Evolutionary conservation across 257 asterid genomes (phyloP).

Genomic region (Agastache rugosa): DNA sequence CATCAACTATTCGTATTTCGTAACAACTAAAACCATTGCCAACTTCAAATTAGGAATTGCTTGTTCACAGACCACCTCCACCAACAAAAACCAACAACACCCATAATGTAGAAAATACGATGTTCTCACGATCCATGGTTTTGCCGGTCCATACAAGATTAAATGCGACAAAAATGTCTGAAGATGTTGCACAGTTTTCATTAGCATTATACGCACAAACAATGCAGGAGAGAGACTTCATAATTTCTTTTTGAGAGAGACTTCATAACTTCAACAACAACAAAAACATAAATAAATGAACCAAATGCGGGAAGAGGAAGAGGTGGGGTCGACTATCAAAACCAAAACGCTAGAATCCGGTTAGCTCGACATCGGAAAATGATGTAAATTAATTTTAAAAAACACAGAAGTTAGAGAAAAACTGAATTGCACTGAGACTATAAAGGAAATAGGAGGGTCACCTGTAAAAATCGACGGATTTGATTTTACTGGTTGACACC

Average conservation of each 20-base stretch:
- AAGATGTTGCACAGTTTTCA: not conserved
- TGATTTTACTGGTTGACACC: conserved; percentile 56
- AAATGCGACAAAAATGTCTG: not conserved
- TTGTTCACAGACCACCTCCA: conserved; percentile 28
- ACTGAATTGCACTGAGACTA: conserved; percentile 1
- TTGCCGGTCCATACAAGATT: conserved; percentile 3
- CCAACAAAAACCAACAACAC: conserved; percentile 13
- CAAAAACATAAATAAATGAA: not conserved
- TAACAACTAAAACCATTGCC: conserved; percentile 1
- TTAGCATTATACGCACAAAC: conserved; percentile 3
- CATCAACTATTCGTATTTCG: conserved; percentile 1
- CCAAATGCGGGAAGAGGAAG: conserved; percentile 11
- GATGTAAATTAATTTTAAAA: not conserved
- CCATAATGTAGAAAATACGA: not conserved
- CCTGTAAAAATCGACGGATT: conserved; percentile 65
- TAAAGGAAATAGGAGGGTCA: conserved; percentile 12
- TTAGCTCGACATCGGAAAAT: conserved; percentile 16
- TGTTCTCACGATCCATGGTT: not conserved
- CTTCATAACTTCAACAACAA: not conserved
- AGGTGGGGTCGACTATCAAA: not conserved
- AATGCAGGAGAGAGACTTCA: not conserved
- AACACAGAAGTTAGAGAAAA: not conserved
- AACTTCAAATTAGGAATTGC: conserved; percentile 4
- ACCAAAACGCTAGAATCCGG: conserved; percentile 6
- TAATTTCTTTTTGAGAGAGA: not conserved